Evolutionary conservation across 2,329 filamentous ascomycete genomes (phyloP).

Genomic region (Monascus ruber): DNA sequence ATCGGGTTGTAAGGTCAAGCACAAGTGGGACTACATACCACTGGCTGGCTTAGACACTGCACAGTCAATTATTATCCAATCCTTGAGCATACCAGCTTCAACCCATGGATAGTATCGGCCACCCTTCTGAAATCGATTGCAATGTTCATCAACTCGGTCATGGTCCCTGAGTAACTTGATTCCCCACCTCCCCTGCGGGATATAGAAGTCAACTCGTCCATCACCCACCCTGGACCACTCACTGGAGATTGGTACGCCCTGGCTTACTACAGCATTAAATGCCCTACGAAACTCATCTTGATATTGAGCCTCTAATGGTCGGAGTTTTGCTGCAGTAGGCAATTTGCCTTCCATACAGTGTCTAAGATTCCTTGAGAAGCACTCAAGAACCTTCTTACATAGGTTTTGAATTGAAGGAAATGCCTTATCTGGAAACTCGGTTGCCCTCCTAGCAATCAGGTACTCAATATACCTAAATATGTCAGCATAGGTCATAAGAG

Average conservation of each 20-base stretch:
- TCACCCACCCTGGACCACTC: conserved; percentile 6
- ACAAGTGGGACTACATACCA: conserved; percentile 1
- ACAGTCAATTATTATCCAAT: conserved; percentile 5
- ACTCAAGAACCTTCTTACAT: too few species aligned
- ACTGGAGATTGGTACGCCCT: conserved; percentile 5
- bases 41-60: background rate
- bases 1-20: background rate
- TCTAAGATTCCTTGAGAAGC: conserved; percentile 2
- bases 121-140: background rate
- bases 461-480: too few species aligned
- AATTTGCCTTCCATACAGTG: conserved; percentile 2
- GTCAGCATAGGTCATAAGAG: too few species aligned
- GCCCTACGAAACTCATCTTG: conserved; percentile 6
- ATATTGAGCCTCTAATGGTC: conserved; percentile 6
- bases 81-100: conserved; percentile 1
- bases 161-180: conserved; percentile 3
- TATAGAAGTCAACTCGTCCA: conserved; percentile 7
- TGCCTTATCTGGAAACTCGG: too few species aligned
- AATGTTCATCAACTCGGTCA: conserved; percentile 3
- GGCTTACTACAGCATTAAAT: conserved; percentile 2
- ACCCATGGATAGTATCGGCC: conserved; percentile 2
- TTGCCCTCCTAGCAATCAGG: too few species aligned
- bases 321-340: conserved; percentile 3
- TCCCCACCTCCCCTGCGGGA: conserved; percentile 5
- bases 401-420: too few species aligned